These are phyloP conservation scores for Rubia peregrina DNA, from an alignment of 305 asterid genomes.

Conservation along the genomic window DNA sequence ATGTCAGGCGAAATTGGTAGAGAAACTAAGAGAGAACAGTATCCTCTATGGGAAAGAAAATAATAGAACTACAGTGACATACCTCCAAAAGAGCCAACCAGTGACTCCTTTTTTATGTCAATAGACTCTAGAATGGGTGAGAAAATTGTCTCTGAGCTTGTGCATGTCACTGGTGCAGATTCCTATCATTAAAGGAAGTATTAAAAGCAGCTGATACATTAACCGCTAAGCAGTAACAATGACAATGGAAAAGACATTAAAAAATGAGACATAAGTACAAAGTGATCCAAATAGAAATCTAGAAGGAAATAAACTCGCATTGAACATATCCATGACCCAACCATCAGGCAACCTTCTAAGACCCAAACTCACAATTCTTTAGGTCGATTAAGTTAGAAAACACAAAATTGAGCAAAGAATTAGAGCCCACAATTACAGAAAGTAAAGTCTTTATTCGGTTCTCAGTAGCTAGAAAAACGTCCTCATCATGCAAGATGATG, in stretches of 20 bases:
- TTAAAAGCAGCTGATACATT: background rate
- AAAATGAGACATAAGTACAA: background rate
- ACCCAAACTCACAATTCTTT: background rate
- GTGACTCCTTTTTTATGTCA: constrained; percentile 24
- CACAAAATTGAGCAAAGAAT: background rate
- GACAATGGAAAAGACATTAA: background rate
- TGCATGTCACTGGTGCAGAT: constrained; percentile 40
- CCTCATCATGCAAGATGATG: constrained; percentile 2
- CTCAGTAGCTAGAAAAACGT: background rate
- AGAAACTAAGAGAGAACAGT: background rate
- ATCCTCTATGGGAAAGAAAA: constrained; percentile 14
- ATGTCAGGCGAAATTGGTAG: background rate
- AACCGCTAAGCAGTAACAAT: background rate
- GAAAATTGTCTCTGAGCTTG: constrained; percentile 63
- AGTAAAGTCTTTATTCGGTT: background rate
- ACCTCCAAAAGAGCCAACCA: constrained; percentile 47
- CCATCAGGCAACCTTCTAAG: too few species aligned
- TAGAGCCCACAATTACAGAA: background rate
- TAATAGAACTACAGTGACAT: constrained; percentile 15
- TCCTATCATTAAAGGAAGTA: constrained; percentile 40
- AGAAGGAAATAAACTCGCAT: background rate
- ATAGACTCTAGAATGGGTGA: constrained; percentile 71
- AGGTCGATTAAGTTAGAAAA: background rate
- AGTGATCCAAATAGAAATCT: background rate
- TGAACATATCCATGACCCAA: background rate